phyloP scores from a whole-genome alignment of 768 basidiomycete species.

The Leccinum subgranulosum region DNA sequence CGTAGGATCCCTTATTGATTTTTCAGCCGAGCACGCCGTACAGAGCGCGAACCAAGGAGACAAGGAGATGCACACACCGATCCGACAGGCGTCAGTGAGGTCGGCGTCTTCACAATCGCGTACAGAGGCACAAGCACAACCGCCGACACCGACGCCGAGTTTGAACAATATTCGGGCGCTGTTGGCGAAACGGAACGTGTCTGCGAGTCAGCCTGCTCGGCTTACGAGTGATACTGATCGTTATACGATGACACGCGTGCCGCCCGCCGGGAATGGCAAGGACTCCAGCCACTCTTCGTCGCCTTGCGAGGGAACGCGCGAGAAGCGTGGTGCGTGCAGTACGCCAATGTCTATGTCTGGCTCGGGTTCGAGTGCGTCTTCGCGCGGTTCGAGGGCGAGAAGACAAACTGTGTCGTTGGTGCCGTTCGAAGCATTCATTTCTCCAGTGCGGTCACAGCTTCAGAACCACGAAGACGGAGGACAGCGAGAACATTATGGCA shows the following conservation, averaged over 20 bases:
- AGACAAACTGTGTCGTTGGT: background rate
- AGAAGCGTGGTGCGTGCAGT: background rate
- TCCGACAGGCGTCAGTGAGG: background rate
- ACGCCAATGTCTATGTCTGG: background rate
- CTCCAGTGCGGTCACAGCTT: slow-evolving; percentile 4
- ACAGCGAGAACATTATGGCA: background rate
- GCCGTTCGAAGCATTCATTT: slow-evolving; percentile 25
- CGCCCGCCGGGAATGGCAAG: background rate
- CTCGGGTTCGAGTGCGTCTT: background rate
- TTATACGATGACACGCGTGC: background rate
- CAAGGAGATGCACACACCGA: background rate
- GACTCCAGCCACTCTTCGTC: background rate
- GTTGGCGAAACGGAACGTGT: slow-evolving; percentile 7
- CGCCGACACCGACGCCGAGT: slow-evolving; percentile 8
- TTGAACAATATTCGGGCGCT: slow-evolving; percentile 15
- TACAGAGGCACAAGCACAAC: background rate
- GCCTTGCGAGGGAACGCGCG: no score
- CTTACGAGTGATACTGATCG: background rate
- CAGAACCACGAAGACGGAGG: background rate
- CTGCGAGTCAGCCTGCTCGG: background rate
- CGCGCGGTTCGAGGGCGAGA: background rate
- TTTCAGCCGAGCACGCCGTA: background rate
- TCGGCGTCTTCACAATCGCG: background rate
- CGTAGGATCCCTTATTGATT: background rate
- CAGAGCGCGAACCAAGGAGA: background rate